Evolutionary conservation across 768 basidiomycete genomes (phyloP).

Genomic region (Mycena kentingensis): DNA sequence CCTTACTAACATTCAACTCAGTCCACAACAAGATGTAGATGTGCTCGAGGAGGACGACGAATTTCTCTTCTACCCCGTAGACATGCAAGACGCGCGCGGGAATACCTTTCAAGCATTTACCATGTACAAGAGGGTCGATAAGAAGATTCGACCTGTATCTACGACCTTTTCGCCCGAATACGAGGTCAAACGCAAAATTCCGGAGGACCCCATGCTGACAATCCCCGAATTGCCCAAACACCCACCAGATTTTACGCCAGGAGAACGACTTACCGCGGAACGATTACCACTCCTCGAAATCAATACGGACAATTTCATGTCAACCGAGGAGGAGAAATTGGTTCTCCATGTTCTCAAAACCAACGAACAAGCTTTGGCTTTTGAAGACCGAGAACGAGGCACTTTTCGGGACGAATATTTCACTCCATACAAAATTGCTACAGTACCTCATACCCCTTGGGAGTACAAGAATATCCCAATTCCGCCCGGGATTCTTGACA

Average conservation of each 20-base stretch:
- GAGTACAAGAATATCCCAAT: constrained; percentile 35
- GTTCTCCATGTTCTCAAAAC: neutral
- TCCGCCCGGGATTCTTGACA: constrained; percentile 31
- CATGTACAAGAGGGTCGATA: constrained; percentile 18
- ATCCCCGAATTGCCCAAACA: neutral
- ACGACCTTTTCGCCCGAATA: constrained; percentile 19
- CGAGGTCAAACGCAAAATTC: constrained; percentile 13
- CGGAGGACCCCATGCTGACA: neutral
- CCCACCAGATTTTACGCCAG: constrained; percentile 1
- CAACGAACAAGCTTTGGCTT: neutral
- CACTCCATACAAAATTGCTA: constrained; percentile 32
- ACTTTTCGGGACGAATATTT: constrained; percentile 26
- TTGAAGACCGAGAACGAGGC: neutral
- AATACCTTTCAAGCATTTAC: neutral
- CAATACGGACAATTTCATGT: constrained; percentile 1
- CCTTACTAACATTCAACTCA: no score
- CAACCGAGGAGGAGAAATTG: no score
- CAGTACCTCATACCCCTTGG: constrained; percentile 39
- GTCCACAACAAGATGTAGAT: no score
- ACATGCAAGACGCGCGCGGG: neutral
- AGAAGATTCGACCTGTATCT: constrained; percentile 26
- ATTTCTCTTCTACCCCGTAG: neutral
- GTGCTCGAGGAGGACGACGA: neutral
- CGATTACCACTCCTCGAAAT: neutral
- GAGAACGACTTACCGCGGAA: neutral